Evolutionary conservation across 2,329 filamentous ascomycete species (phyloP), one percentile per base, ranked within the genome.

Genomic region (Penicillium sp.): DNA sequence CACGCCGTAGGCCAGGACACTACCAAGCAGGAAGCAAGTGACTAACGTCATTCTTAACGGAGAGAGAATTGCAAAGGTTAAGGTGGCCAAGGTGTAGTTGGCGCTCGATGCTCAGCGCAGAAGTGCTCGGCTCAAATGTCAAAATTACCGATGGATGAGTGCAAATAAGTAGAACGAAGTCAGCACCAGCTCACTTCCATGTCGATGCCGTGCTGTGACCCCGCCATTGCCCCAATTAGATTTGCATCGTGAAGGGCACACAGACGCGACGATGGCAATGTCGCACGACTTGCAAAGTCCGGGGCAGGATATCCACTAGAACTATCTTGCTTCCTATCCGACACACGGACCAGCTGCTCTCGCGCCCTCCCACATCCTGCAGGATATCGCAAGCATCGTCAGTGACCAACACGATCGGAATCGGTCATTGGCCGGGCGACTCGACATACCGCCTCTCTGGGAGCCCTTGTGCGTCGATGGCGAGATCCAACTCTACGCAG

Each of bases 21-120:
- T 62, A n/a, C 61, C 61, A 6, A 62, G 30, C 5, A 62, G 27
- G 36, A 63, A 62, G 25, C 20, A 61, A n/a, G 35, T 44, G 39
- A 60, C 47, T 60, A 62, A 60, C 22, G 25, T 53, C 38, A 30
- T 41, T 7, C 11, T 52, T 33, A 39, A 30, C 6, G 10, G 10
- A 14, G 31, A 16, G 6, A 25, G 20, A 4, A 13, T 11, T 24
- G n/a, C 9, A 16, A n/a, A 11, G 20, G 14, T 5, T 22, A 43
- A 10, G 20, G 13, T 20, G n/a, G 11, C 8, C 14, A 7, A 28
- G 31, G 22, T 30, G 25, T 27, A 27, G 25, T 27, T 27, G 5
- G 25, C 31, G 14, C 6, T 9, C 6, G 31, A 18, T 35, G n/a
- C 2, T 35, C 33, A 39, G 24, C 16, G 11, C 13, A 31, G 35